Evolutionary conservation across 2,329 filamentous ascomycete genomes (phyloP).

Genomic region (Aspergillus pseudotamarii): DNA sequence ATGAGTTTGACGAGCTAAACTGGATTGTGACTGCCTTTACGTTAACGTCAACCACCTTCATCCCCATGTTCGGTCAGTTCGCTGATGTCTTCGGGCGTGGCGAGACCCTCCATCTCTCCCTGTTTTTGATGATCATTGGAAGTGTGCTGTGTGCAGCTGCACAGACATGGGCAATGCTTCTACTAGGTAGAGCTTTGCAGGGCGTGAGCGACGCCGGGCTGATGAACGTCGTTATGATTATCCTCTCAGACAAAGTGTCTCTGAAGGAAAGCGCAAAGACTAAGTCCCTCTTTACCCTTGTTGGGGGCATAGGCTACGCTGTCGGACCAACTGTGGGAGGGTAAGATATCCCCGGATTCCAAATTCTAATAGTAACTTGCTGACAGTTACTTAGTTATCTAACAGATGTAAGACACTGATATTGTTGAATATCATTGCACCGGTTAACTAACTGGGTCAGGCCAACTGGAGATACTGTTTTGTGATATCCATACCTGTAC

Average conservation of each 20-base stretch:
- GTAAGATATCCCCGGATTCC: constrained; percentile 21
- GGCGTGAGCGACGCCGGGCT: constrained; percentile 65
- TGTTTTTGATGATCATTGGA: constrained; percentile 62
- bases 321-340: constrained; percentile 65
- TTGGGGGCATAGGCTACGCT: constrained; percentile 62
- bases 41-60: constrained; percentile 67
- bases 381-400: constrained; percentile 29
- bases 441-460: constrained; percentile 44
- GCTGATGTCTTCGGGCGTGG: constrained; percentile 68
- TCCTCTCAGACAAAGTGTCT: constrained; percentile 67
- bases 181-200: constrained; percentile 66
- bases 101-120: constrained; percentile 58
- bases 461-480: constrained; percentile 69
- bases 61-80: constrained; percentile 67
- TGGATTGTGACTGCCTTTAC: constrained; percentile 73
- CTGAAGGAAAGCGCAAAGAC: constrained; percentile 64
- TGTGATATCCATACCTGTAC: constrained; percentile 63
- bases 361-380: background rate
- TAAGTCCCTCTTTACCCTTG: constrained; percentile 63
- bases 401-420: constrained; percentile 29
- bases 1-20: constrained; percentile 61
- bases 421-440: too few relatives aligned
- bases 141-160: constrained; percentile 64
- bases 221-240: constrained; percentile 61
- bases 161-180: constrained; percentile 59